phyloP scores from a whole-genome alignment of 306 rosid species.

The Erythrophleum fordii region DNA sequence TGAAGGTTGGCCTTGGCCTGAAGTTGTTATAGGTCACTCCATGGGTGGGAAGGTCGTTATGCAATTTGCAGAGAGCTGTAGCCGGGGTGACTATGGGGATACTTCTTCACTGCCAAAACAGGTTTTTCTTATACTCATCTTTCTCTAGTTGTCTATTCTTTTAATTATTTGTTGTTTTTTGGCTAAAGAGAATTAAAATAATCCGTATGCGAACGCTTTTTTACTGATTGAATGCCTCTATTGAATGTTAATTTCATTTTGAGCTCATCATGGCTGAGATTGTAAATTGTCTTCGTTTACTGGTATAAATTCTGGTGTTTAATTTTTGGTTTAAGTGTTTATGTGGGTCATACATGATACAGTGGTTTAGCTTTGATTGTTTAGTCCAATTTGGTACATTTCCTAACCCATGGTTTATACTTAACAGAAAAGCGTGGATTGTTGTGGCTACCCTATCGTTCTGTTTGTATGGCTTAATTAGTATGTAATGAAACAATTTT shows the following conservation, averaged over 20 bases:
- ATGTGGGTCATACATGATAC: not conserved
- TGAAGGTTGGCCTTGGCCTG: conserved; percentile 90
- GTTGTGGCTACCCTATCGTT: not conserved
- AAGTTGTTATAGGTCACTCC: conserved; percentile 90
- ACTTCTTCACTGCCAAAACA: conserved; percentile 69
- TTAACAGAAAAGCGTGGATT: not conserved
- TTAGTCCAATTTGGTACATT: not conserved
- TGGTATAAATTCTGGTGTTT: not conserved
- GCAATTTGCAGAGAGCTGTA: conserved; percentile 69
- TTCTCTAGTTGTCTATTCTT: not conserved
- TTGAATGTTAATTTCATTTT: not conserved
- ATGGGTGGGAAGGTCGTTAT: conserved; percentile 93
- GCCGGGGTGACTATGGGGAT: conserved; percentile 70
- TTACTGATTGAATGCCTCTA: not conserved
- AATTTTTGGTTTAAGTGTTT: not conserved
- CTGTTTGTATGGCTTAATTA: not conserved
- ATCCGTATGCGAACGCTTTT: not conserved
- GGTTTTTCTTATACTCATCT: conserved; percentile 49
- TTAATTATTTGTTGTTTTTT: not conserved
- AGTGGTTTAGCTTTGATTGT: not conserved
- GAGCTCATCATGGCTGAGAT: not conserved
- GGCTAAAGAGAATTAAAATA: not conserved
- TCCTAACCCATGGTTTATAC: conserved; percentile 6
- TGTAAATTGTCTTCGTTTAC: not conserved
- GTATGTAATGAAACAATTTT: not conserved